Evolutionary conservation across 371 early-diverging fungal species (phyloP), one percentile per base, ranked within the genome.

Genomic region (Caulochytrium protostelioides): DNA sequence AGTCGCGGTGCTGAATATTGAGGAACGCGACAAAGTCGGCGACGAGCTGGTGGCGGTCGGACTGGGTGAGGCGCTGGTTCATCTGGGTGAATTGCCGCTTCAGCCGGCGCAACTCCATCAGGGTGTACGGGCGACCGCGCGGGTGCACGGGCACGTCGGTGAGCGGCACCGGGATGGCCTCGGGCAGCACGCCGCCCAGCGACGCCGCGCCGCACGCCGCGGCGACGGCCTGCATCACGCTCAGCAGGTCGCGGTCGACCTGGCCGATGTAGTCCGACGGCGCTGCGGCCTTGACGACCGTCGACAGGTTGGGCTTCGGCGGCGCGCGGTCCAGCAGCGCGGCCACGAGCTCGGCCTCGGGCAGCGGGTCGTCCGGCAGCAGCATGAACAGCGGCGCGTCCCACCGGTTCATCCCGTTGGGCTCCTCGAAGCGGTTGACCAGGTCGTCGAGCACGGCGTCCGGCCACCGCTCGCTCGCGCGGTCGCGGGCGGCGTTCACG

Each of bases 351-450:
- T 54, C 16, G 31, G 32, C 8, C 10, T 41, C 33, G 1, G 43
- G 39, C 2, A 43, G 22, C 8, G 36, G 23, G 28, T 71, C 85
- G 24, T 76, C 69, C 35, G 76, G 75, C 19, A 83, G 57, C 5
- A 86, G 52, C 0, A 79, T 77, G 43, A 89, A 87, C 14, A 91
- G 58, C 9, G 97, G 97, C 4, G 81, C 65, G 50, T 97, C 97
- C 97, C 97, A 97, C 30, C 83, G 59, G 45, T 81, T 79, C 9
- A 72, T 67, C 25, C 55, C 57, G 31, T 77, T 74, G n/a, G 94
- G 94, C 44, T 94, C 94, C 59, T 97, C 97, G 38, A 80, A 92
- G 28, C 97, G 59, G 28, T 72, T 70, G 2, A 78, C 57, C 17
- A 97, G 61, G 39, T 87, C 79, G 17, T 82, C 81, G 45, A 89